phyloP scores from a whole-genome alignment of 1,284 basidiomycete species.

The Ceratobasidium sp. region DNA sequence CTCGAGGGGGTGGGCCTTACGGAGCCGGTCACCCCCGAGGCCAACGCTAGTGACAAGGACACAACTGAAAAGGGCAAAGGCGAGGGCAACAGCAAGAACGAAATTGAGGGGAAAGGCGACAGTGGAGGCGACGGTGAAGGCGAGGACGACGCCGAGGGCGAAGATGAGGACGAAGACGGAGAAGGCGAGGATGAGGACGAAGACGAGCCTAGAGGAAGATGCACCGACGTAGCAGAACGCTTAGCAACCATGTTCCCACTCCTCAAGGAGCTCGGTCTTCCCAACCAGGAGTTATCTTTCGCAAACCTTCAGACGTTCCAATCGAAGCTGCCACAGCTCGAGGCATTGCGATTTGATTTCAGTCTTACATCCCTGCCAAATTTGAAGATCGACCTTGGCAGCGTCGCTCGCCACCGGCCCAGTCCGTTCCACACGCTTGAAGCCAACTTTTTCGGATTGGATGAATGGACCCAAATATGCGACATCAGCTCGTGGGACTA shows the following conservation, averaged over 20 bases:
- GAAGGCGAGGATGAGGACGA: not conserved
- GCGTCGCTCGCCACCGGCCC: not conserved
- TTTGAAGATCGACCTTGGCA: not conserved
- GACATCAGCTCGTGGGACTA: not conserved
- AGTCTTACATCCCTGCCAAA: not conserved
- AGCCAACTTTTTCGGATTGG: constrained; percentile 3
- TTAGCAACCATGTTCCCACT: not conserved
- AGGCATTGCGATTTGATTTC: not conserved
- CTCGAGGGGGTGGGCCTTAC: not conserved
- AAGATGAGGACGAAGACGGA: not conserved
- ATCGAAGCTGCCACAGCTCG: not conserved
- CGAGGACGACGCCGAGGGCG: not conserved
- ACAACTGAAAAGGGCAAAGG: not conserved
- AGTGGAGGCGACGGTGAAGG: too few species aligned
- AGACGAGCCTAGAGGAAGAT: not conserved
- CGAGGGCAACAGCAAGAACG: not conserved
- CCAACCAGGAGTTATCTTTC: not conserved
- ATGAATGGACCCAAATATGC: not conserved
- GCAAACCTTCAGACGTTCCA: not conserved
- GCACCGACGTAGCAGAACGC: not conserved
- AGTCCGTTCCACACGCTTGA: not conserved
- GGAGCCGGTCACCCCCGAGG: not conserved
- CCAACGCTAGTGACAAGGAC: not conserved
- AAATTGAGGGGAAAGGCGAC: too few species aligned
- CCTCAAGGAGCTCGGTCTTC: not conserved